Evolutionary conservation across 257 asterid genomes (phyloP).

Genomic region (Ilex aquifolium): DNA sequence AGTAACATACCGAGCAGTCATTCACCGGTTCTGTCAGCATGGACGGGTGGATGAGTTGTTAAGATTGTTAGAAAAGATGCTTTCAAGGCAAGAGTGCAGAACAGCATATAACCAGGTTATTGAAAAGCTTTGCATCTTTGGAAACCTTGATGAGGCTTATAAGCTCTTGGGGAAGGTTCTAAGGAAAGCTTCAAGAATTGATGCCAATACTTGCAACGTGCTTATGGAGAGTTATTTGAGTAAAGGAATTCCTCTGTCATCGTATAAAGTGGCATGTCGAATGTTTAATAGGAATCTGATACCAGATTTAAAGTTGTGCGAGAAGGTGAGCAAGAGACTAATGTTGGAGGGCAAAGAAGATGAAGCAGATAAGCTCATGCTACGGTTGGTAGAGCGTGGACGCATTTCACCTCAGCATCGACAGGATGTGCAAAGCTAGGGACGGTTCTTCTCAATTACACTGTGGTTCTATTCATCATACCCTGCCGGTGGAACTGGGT

Average conservation of each 20-base stretch:
- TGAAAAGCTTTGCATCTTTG: slow-evolving; percentile 72
- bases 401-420: slow-evolving; percentile 26
- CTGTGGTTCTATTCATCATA: too few relatives aligned
- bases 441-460: background rate
- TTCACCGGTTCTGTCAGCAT: slow-evolving; percentile 70
- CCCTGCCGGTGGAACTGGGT: too few relatives aligned
- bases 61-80: slow-evolving; percentile 65
- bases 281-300: slow-evolving; percentile 83
- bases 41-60: slow-evolving; percentile 53
- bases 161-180: slow-evolving; percentile 67
- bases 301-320: slow-evolving; percentile 80
- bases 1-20: slow-evolving; percentile 70
- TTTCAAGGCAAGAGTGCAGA: slow-evolving; percentile 45
- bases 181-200: slow-evolving; percentile 61
- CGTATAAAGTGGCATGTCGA: slow-evolving; percentile 83
- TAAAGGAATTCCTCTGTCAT: slow-evolving; percentile 56
- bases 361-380: slow-evolving; percentile 87
- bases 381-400: slow-evolving; percentile 80
- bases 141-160: slow-evolving; percentile 66
- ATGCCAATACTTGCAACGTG: slow-evolving; percentile 60
- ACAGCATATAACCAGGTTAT: slow-evolving; percentile 69
- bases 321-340: slow-evolving; percentile 62
- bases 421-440: background rate
- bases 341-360: slow-evolving; percentile 33
- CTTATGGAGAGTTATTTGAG: slow-evolving; percentile 63